Percentiles rank a stretch among this genome's conserved stretches.
Conservation (phyloP, 352 stramenopile genomes). For the Phytophthora fragariaefolia region DNA sequence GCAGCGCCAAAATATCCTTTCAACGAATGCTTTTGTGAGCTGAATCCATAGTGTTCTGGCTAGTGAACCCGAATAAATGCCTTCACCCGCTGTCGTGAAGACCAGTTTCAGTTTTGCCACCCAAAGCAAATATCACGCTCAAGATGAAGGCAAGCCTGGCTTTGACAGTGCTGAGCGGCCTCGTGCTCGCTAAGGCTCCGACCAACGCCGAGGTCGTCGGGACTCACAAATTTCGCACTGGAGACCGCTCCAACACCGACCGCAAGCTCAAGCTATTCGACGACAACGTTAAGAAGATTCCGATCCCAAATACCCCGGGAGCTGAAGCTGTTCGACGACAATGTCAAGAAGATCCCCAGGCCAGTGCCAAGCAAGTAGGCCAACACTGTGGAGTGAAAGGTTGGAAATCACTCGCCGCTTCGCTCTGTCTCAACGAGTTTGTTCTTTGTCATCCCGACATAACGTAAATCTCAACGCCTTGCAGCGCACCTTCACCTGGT, state of each 20-base stretch:
- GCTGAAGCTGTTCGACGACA: constrained; percentile 5
- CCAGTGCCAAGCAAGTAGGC: not conserved
- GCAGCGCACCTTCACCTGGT: not conserved
- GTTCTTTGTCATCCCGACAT: not conserved
- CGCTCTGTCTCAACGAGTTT: not conserved
- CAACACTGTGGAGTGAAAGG: no score
- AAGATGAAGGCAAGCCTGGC: constrained; percentile 27
- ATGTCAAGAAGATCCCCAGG: constrained; percentile 1
- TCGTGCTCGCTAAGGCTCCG: constrained; percentile 8
- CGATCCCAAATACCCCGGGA: not conserved
- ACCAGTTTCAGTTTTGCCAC: not conserved
- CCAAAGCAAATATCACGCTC: not conserved
- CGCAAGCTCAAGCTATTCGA: not conserved
- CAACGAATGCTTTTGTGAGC: not conserved
- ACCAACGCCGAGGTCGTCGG: constrained; percentile 1
- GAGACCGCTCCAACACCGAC: constrained; percentile 1
- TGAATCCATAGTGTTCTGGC: not conserved
- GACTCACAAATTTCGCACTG: constrained; percentile 2
- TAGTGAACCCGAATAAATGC: not conserved
- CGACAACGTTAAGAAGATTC: not conserved
- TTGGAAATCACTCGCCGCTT: not conserved
- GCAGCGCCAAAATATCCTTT: not conserved
- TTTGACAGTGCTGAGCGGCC: constrained; percentile 13
- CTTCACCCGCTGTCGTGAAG: not conserved
- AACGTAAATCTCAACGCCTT: constrained; percentile 1